Base-by-base conservation (phyloP, 1,284 basidiomycete species). In the Wallemia mellicola region DNA sequence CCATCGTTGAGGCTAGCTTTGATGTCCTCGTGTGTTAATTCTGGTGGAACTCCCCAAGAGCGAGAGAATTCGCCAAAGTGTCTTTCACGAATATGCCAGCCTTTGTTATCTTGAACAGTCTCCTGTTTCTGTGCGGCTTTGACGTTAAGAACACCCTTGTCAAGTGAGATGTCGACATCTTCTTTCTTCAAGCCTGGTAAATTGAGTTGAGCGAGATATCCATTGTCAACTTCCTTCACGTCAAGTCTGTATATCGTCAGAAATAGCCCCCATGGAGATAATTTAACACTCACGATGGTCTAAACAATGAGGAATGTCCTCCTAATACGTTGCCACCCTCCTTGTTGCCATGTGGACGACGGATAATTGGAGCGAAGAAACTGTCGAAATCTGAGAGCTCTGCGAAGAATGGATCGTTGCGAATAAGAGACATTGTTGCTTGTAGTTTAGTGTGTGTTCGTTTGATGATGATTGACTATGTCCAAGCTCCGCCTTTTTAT, bases 181-280 rank as follows among this genome's bases (percentile, higher is more conserved):
- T 74, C 71, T 32, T 73, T 71, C 27, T 66, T 68, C 38, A 74
- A 56, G 2, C 74, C 74, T 0, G 75, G 74, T 2, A 76, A 65
- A 64, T 76, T 73, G 62, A 75, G 70, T 0, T 69, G 66, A 17
- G 71, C 71, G 2, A 68, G 32, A 27, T 48, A 32, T 2, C 54
- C 63, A 59, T 73, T 72, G 28, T 64, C 58, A 17, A 71, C 67
- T 5, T 64, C 60, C 59, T 71, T 65, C 61, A 73, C 72, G 59
- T 62, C 30, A 55, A 64, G 24, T 24, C n/a, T n/a, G n/a, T n/a
- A n/a, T n/a, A n/a, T n/a, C n/a, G n/a, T n/a, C n/a, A n/a, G n/a
- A n/a, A n/a, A n/a, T n/a, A n/a, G n/a, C n/a, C n/a, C n/a, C n/a
- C n/a, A n/a, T n/a, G n/a, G n/a, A n/a, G n/a, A n/a, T n/a, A n/a